Conservation (phyloP, 768 basidiomycete species). For the Clathrus columnatus region DNA sequence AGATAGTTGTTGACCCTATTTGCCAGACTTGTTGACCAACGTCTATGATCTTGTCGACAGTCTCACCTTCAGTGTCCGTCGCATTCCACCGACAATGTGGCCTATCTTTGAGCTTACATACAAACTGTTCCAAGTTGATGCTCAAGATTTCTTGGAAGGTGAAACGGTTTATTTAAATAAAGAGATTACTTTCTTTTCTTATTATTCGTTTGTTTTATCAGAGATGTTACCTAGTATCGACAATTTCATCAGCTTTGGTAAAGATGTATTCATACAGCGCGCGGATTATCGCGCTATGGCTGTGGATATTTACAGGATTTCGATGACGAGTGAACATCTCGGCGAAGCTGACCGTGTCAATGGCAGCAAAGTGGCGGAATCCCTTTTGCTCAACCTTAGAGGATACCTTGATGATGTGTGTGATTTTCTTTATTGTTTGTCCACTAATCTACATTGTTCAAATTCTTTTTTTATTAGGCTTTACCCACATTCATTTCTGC, state of each 20-base stretch:
- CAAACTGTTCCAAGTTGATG: conserved; percentile 72
- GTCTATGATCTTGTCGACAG: conserved; percentile 81
- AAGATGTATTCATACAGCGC: conserved; percentile 62
- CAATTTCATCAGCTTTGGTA: conserved; percentile 82
- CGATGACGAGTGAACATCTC: conserved; percentile 58
- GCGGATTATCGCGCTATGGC: conserved; percentile 72
- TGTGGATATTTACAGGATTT: conserved; percentile 74
- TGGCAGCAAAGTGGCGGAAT: conserved; percentile 80
- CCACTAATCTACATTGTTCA: conserved; percentile 1
- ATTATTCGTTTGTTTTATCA: conserved; percentile 10
- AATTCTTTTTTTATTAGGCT: conserved; percentile 34
- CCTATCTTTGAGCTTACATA: conserved; percentile 78
- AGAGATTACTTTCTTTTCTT: neutral
- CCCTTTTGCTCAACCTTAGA: conserved; percentile 68
- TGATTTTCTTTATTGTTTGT: conserved; percentile 4
- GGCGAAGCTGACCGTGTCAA: conserved; percentile 81
- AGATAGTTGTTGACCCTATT: neutral
- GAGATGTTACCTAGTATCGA: conserved; percentile 86
- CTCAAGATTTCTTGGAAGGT: conserved; percentile 84
- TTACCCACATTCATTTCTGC: conserved; percentile 58
- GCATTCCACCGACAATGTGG: conserved; percentile 80
- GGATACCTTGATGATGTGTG: conserved; percentile 73
- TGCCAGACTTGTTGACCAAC: conserved; percentile 74
- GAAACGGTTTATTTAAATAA: conserved; percentile 13
- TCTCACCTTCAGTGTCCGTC: conserved; percentile 70